phyloP scores from a whole-genome alignment of 805 yeast species.

The Candida peoriensis region DNA sequence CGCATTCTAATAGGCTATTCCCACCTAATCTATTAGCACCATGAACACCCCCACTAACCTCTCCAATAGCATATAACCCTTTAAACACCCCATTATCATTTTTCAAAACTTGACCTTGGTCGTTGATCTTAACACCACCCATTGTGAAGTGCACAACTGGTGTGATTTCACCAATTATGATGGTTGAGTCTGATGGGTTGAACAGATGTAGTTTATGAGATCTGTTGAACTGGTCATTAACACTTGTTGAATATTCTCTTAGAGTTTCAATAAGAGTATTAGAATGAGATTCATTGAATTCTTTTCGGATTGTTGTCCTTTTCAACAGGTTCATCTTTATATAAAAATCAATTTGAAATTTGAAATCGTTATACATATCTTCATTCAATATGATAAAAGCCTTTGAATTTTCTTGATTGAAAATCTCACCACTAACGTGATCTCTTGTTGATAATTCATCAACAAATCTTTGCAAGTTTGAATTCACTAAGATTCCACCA shows the following conservation, averaged over 20 bases:
- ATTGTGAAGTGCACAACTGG: conserved; percentile 64
- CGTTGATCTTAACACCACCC: conserved; percentile 61
- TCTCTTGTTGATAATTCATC: conserved; percentile 54
- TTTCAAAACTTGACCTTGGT: conserved; percentile 37
- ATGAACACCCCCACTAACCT: conserved; percentile 64
- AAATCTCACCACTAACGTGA: conserved; percentile 40
- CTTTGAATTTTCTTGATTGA: conserved; percentile 24
- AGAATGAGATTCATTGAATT: conserved; percentile 21
- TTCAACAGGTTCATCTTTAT: conserved; percentile 31
- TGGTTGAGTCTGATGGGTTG: conserved; percentile 22
- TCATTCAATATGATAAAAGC: conserved; percentile 36
- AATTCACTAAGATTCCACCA: conserved; percentile 50
- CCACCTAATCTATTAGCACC: conserved; percentile 52
- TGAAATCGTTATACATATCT: conserved; percentile 39
- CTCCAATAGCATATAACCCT: conserved; percentile 61
- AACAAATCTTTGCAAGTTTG: conserved; percentile 40
- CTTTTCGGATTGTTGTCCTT: conserved; percentile 26
- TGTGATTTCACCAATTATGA: conserved; percentile 48
- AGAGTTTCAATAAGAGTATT: conserved; percentile 19
- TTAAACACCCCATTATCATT: conserved; percentile 26
- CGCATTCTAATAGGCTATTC: conserved; percentile 22
- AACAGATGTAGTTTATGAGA: conserved; percentile 28
- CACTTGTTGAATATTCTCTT: conserved; percentile 14
- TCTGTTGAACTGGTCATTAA: conserved; percentile 33
- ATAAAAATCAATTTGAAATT: conserved; percentile 49